Evolutionary conservation across 2,329 filamentous ascomycete genomes (phyloP), one percentile per base, ranked within the genome.

Genomic region (Knufia fluminis): DNA sequence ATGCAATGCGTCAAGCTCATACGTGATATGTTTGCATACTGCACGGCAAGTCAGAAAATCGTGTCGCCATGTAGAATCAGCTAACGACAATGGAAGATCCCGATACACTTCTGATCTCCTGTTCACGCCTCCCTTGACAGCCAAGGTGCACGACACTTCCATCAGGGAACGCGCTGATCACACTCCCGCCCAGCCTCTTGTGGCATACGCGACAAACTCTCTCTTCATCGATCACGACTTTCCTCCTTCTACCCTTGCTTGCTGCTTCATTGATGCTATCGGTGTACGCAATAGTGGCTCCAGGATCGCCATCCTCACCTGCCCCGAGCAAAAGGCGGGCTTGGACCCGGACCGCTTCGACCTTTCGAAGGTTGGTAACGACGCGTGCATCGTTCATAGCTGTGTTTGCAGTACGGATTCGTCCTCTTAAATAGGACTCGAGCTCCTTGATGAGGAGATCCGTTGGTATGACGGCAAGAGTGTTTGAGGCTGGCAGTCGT

Each of bases 121-220:
- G 58, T 54, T 59, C 56, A 42, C 64, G 62, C 54, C 68, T 66
- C 57, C 66, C 79, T 59, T 86, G 72, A 68, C 86, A 92, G 22
- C 85, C 86, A 62, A 91, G 86, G 71, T 92, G 86, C 53, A 92
- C 83, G 14, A 89, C 85, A 10, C 66, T 69, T 56, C 73, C 72
- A 56, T 94, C 86, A 4, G 90, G 87, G 67, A 92, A 77, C 10
- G 96, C 90, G 35, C 90, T 83, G 52, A 97, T 85, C 16, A 95
- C 92, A 65, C 86, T 94, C 1, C 88, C 85, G 1, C 90, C 91
- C 56, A 98, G 78, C 57, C 92, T 75, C 73, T 96, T 97, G 66
- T 95, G 85, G 64, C 92, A 98, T 14, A 94, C 86, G 10, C 85
- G 83, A 64, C 92, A 98, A 48, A 95, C 83, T 46, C 87, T 75